Base-by-base conservation (phyloP, 1,284 basidiomycete genomes). In the Ustanciosporium gigantosporum region DNA sequence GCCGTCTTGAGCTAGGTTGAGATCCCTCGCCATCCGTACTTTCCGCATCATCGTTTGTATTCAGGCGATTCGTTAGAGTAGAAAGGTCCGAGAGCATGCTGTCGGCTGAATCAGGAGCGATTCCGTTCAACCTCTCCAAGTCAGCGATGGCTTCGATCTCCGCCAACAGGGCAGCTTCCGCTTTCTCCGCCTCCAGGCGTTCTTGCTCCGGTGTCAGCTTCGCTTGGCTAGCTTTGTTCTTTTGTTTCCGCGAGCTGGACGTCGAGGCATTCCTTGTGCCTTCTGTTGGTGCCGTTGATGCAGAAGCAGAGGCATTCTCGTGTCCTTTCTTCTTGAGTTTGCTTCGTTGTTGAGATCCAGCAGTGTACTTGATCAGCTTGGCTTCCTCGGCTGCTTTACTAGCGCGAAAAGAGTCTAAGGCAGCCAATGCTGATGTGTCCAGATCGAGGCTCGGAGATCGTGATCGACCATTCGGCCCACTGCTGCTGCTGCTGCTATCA, bases 341-440 rank as follows among this genome's bases (percentile, higher is more conserved):
- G n/a, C 27, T 9, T n/a, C 11, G n/a, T 29, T n/a, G n/a, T n/a
- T n/a, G n/a, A n/a, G 27, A 29, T 29, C 27, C 27, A 11, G 49
- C 46, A 15, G 51, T 32, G 31, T 51, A 61, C 14, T 38, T 40
- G 41, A 61, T 37, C 36, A 76, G 65, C 31, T 66, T 46, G 7
- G 60, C 56, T 38, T 76, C 70, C 19, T 66, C 68, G 4, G 71
- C 69, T 0, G 52, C 68, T 31, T 67, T 71, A 23, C 76, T 70
- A 13, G 55, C 41, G 32, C 67, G 53, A 48, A 78, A 76, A n/a
- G 41, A 50, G 41, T 61, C 59, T 31, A 78, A 56, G 14, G 70
- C 55, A 6, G 73, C 71, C 11, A 76, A 61, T 2, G 77, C 77
- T 3, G 64, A 46, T 5, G 67, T 66, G 50, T 78, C 76, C 16